Evolutionary conservation across 2,329 filamentous ascomycete genomes (phyloP), one percentile per base, ranked within the genome.

Genomic region (Cladosporium oxysporum): DNA sequence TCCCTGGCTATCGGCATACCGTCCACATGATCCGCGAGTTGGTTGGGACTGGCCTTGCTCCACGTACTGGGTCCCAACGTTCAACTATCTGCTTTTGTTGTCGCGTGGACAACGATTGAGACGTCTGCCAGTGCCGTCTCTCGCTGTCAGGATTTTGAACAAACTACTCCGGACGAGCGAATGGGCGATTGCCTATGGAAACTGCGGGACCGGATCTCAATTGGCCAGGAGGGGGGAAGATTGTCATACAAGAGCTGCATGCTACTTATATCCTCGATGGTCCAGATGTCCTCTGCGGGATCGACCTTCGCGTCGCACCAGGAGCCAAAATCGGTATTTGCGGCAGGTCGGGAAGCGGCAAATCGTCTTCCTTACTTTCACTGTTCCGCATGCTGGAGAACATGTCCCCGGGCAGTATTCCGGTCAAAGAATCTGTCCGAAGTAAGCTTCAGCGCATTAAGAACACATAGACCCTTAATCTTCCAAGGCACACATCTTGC

Each of bases 51-150:
- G 18, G 37, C 37, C 37, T 44, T 44, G 6, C 73, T 85, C 23
- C 85, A 84, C 64, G 79, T 86, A 47, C 81, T 87, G 29, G 75
- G 80, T 29, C 85, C 87, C 73, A 85, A 82, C 53, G 78, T 82
- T 50, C 81, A 78, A 60, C 78, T 87, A 65, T 83, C 83, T 63
- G 71, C 81, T 8, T 73, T 85, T 16, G 78, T 85, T 10, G 73
- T 78, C 0, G 81, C 79, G 49, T 88, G 85, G 85, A 87, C 85
- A 0, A 79, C 80, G 44, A 76, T 88, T 14, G 86, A 88, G 69
- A 88, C 85, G 0, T 81, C 82, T 41, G 81, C 88, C 55, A 85
- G 86, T 10, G 85, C 85, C 8, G 80, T 88, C 8, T 78, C 82
- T 4, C 79, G 86, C 21, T 79, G 87, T 67, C 84, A 83, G 70